phyloP scores from a whole-genome alignment of 371 early-diverging fungal genomes.

The Mortierella sp. region DNA sequence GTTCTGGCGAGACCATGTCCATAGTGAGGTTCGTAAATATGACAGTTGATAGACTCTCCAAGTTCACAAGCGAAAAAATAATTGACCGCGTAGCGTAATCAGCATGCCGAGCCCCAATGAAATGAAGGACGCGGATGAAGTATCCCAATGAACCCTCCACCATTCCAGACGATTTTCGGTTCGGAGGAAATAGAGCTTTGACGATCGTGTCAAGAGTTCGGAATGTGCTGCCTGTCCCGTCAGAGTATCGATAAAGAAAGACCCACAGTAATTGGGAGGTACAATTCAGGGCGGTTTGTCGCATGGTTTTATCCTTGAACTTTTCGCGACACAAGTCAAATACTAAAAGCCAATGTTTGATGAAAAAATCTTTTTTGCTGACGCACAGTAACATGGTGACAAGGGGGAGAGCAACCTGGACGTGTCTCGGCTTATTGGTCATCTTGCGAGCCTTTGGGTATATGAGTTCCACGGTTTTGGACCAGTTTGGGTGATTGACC shows the following conservation, averaged over 20 bases:
- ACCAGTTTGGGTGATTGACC: conserved; percentile 95
- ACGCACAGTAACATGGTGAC: conserved; percentile 90
- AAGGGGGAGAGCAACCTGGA: conserved; percentile 87
- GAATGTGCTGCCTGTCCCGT: conserved; percentile 37
- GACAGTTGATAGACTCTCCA: conserved; percentile 63
- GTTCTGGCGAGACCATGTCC: conserved; percentile 77
- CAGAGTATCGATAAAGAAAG: conserved; percentile 86
- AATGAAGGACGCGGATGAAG: conserved; percentile 86
- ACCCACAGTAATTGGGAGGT: conserved; percentile 92
- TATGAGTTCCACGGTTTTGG: conserved; percentile 90
- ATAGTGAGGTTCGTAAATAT: conserved; percentile 59
- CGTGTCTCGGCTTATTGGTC: conserved; percentile 87
- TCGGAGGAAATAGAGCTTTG: conserved; percentile 77
- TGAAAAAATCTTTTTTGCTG: conserved; percentile 90
- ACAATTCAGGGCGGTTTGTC: conserved; percentile 81
- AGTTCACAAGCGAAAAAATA: conserved; percentile 75
- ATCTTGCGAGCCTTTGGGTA: conserved; percentile 93
- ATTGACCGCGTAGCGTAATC: conserved; percentile 86
- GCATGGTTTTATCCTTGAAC: conserved; percentile 74
- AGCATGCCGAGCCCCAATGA: conserved; percentile 81
- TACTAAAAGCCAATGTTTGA: conserved; percentile 79
- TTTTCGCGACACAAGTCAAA: conserved; percentile 84
- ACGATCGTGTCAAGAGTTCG: conserved; percentile 67
- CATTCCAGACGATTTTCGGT: conserved; percentile 77
- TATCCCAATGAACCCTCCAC: conserved; percentile 79